Evolutionary conservation across 2,329 filamentous ascomycete genomes (phyloP).

Genomic region (Cadophora sp.): DNA sequence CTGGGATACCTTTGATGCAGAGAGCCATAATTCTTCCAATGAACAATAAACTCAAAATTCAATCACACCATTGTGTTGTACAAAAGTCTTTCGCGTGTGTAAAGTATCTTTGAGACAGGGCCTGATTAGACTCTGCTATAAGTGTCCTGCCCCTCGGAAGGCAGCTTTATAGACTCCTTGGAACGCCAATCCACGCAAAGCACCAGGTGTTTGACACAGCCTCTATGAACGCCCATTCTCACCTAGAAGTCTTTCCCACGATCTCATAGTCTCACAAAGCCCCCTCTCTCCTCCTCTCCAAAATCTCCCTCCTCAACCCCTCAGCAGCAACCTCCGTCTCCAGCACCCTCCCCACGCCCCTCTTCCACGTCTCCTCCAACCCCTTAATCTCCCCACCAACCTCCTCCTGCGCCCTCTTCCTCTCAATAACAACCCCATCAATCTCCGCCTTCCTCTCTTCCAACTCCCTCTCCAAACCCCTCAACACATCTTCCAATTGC

Average conservation of each 20-base stretch:
- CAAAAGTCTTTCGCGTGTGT: background rate
- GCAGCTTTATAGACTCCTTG: constrained; percentile 8
- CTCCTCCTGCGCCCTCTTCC: constrained; percentile 73
- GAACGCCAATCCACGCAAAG: constrained; percentile 20
- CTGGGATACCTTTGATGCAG: constrained; percentile 41
- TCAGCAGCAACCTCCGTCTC: constrained; percentile 89
- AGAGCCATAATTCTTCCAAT: constrained; percentile 37
- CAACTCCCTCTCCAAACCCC: constrained; percentile 75
- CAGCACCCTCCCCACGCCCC: constrained; percentile 77
- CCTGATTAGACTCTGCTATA: background rate
- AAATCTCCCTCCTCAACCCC: constrained; percentile 68
- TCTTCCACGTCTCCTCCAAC: constrained; percentile 80
- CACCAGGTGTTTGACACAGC: background rate
- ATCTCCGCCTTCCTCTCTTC: constrained; percentile 70
- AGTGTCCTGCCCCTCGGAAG: background rate
- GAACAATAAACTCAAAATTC: constrained; percentile 5
- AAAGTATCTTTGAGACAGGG: background rate
- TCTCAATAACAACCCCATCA: constrained; percentile 74
- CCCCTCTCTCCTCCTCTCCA: constrained; percentile 63
- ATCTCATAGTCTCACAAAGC: constrained; percentile 22
- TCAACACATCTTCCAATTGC: constrained; percentile 75
- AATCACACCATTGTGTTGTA: constrained; percentile 4
- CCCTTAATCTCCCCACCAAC: constrained; percentile 75
- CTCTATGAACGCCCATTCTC: constrained; percentile 10
- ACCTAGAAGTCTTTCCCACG: background rate